These are phyloP conservation scores for Aciculosporium take DNA, from an alignment of 2,329 filamentous ascomycete genomes.

Conservation along the genomic window DNA sequence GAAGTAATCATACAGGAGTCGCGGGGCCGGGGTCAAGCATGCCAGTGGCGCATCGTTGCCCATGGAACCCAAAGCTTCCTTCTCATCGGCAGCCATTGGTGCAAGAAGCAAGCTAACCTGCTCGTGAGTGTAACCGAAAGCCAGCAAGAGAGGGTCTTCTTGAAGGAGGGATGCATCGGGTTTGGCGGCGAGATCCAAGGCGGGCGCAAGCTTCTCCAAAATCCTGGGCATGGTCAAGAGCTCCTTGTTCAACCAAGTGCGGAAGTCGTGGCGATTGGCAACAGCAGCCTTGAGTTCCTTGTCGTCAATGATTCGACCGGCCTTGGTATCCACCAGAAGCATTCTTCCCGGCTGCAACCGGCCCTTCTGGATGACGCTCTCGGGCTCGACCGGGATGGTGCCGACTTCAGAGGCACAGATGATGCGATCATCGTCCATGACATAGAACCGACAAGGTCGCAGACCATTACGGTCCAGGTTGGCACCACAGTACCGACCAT, in stretches of 20 bases:
- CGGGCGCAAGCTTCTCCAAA: conserved; percentile 44
- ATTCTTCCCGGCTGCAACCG: conserved; percentile 89
- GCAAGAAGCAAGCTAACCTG: conserved; percentile 84
- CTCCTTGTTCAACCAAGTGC: conserved; percentile 73
- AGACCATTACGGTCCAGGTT: conserved; percentile 94
- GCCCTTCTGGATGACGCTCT: conserved; percentile 82
- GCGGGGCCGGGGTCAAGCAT: conserved; percentile 77
- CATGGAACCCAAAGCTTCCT: conserved; percentile 95
- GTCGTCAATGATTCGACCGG: conserved; percentile 87
- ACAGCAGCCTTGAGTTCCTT: conserved; percentile 82
- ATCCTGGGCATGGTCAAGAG: conserved; percentile 70
- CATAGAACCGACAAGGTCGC: conserved; percentile 89
- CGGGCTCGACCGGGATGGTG: conserved; percentile 80
- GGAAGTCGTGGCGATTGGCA: conserved; percentile 75
- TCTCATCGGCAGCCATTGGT: conserved; percentile 94
- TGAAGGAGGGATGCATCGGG: conserved; percentile 60
- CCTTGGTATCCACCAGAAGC: conserved; percentile 83
- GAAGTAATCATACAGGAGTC: conserved; percentile 91
- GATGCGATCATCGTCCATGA: conserved; percentile 92
- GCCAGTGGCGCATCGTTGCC: conserved; percentile 91
- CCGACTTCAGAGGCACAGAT: conserved; percentile 95
- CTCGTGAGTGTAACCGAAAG: conserved; percentile 90
- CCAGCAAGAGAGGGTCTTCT: conserved; percentile 68
- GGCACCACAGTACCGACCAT: conserved; percentile 91
- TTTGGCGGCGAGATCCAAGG: conserved; percentile 50